Percentiles rank a stretch among this genome's conserved stretches.
Conservation (phyloP, 2,329 filamentous ascomycete species). For the Ceratocystis lukuohia region DNA sequence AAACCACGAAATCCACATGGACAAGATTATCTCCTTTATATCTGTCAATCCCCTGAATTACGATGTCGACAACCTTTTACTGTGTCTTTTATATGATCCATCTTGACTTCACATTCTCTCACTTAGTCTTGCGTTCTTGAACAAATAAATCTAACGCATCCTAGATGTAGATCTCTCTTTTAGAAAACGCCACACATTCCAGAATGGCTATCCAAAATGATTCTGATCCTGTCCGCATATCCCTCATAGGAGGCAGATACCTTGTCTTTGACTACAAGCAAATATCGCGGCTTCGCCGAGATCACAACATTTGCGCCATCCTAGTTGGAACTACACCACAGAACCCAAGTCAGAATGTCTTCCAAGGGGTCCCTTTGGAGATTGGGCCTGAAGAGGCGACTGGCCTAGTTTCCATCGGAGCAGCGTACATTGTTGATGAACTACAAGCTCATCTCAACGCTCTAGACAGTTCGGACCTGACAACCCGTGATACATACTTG, state of each 20-base stretch:
- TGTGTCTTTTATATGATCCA: slow-evolving; percentile 19
- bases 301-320: slow-evolving; percentile 74
- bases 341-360: slow-evolving; percentile 87
- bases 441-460: slow-evolving; percentile 51
- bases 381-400: slow-evolving; percentile 82
- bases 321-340: slow-evolving; percentile 81
- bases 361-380: slow-evolving; percentile 76
- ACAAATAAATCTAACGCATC: slow-evolving; percentile 11
- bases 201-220: not conserved
- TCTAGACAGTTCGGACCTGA: slow-evolving; percentile 42
- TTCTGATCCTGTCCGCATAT: slow-evolving; percentile 56
- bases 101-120: not conserved
- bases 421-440: slow-evolving; percentile 73
- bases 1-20: not conserved
- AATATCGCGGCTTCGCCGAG: slow-evolving; percentile 62
- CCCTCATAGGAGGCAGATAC: slow-evolving; percentile 65
- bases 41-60: slow-evolving; percentile 48
- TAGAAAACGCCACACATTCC: not conserved
- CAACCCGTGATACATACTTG: not conserved
- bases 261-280: slow-evolving; percentile 79
- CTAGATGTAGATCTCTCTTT: slow-evolving; percentile 12
- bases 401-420: slow-evolving; percentile 61
- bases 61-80: slow-evolving; percentile 29
- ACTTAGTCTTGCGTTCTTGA: not conserved
- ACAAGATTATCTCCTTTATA: slow-evolving; percentile 23